Base-by-base conservation (phyloP, 768 basidiomycete genomes). In the Tulasnella sp. region DNA sequence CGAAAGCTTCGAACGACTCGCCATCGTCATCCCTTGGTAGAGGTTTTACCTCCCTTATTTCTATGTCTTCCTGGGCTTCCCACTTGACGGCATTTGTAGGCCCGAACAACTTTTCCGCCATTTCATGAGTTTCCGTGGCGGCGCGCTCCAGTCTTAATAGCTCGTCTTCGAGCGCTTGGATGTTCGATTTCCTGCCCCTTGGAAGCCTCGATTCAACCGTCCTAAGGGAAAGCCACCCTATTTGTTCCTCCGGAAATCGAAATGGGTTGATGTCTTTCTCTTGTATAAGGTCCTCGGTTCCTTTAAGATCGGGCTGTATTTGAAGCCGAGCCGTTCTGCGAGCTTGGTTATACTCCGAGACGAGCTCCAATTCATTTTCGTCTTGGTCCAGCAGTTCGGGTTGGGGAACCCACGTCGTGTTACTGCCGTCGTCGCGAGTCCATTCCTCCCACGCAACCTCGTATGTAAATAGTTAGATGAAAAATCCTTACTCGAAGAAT, bases 261-360 rank as follows among this genome's bases (percentile, higher is more conserved):
- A 31, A 68, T 27, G 62, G 62, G 38, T 74, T 74, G 38, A 74
- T 74, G 36, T 74, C 72, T 39, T 39, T 46, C 72, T 74, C 72
- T 9, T 12, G 27, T 16, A 74, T 31, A 46, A 40, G 34, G 27
- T 74, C 72, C 21, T 74, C 34, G 44, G 27, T 21, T 36, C n/a
- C 44, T 74, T 74, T 74, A 14, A 74, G 24, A 68, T 68, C 62
- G 4, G 62, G 62, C 1, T 68, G 7, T 34, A 34, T 68, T 6
- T 31, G 27, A 5, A 68, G 62, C 34, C 62, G 62, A n/a, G 72
- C 72, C 18, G 14, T 16, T 9, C 72, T 39, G 38, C 72, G 38
- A 40, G 18, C 16, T 42, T 74, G 31, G 44, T 74, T 39, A 34
- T 40, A 74, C 14, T 68, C 62, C n/a, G 62, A 14, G 5, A 68